Base-by-base conservation (phyloP, 1,284 basidiomycete genomes). In the Cryptococcus jaspeensis region DNA sequence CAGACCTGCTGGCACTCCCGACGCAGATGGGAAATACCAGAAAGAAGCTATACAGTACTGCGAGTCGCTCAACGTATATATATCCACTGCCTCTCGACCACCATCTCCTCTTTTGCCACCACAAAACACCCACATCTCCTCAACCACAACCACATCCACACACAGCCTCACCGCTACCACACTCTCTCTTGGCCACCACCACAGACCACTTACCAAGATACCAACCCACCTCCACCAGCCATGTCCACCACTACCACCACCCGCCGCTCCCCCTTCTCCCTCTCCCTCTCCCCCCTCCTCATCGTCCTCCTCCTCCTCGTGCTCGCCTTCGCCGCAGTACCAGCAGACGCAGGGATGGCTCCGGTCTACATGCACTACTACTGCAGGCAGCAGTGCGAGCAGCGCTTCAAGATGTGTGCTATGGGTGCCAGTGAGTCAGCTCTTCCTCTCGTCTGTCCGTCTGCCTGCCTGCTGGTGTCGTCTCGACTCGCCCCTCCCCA, bases 351-450 rank as follows among this genome's bases (percentile, higher is more conserved):
- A 22, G 49, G 50, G 15, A 47, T 56, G 32, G 47, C 51, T 18
- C 57, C 60, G 7, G 55, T 59, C 22, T 42, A 59, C 39, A 55
- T 62, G 55, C 25, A 42, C 18, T 62, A 48, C 37, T 59, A 59
- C 52, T 62, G 60, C 53, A 47, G 57, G 28, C 60, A 62, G 35
- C 57, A 54, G 16, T 62, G 60, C 35, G 60, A 62, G 23, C 50
- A 51, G n/a, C 43, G 44, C 9, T 62, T 62, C 52, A 53, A 50
- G 42, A 52, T 59, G 57, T 62, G 60, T 40, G 57, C 57, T 13
- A 54, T 55, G 53, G 35, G 45, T 40, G 60, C 60, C 15, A 51
- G 60, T 62, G 46, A 59, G 60, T 62, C 32, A 18, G 28, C 15
- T 38, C 13, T 25, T 23, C 12, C n/a, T 43, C 9, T 43, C 32